Evolutionary conservation across 345 rosid species (phyloP), one percentile per base, ranked within the genome.

Genomic region (Citrus inodora): DNA sequence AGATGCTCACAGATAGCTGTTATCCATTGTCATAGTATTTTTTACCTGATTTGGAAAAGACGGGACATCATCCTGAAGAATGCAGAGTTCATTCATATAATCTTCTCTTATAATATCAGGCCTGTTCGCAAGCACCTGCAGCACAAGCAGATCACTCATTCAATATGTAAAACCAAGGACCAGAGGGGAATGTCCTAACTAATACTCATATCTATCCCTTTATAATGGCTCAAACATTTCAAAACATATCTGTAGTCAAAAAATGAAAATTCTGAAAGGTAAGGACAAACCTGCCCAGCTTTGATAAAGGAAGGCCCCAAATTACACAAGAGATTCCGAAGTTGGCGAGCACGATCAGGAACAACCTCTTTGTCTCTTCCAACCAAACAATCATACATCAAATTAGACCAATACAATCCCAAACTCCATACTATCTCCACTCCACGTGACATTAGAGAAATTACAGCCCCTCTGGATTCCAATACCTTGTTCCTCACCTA

Each of bases 11-110:
- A 13, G n/a, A 53, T 16, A 6, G 22, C 58, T 53, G 11, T 53
- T 5, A 53, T 53, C 58, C 6, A 64, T 19, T 48, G 14, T 35
- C n/a, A 40, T 9, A 64, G 55, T 21, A 7, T 51, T n/a, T 11
- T 71, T 86, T 59, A 88, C 99, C 96, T 93, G 92, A 84, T 93
- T 95, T 35, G 98, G 97, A 79, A 95, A 93, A 48, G 99, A 81
- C 75, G 99, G 99, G 68, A 93, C 99, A 76, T 95, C 99, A 64
- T 95, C 99, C 83, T 95, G 99, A 78, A 95, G 97, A 77, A 93
- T 92, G 85, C 99, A 95, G 71, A 95, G 97, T 84, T 95, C 99
- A 76, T 88, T 93, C 98, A 95, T 95, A 83, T 95, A 95, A 83
- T 95, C 99, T 85, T 95, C 98, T 80, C 99, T 89, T 65, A 95